Conservation (phyloP, 805 yeast genomes). For the Pichia nanzhaoensis region DNA sequence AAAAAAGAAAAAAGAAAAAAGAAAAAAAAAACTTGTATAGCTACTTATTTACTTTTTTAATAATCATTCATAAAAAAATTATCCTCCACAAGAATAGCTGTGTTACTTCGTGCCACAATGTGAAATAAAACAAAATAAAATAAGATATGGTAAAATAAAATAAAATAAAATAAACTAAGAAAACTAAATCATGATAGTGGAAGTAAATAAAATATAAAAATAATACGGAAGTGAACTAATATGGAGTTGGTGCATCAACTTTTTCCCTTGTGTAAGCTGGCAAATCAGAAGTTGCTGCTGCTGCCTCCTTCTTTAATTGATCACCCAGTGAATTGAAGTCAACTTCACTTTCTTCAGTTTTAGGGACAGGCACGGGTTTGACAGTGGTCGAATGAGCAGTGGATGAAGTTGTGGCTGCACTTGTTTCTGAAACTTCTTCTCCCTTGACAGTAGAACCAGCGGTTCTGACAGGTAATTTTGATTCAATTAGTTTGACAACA, state of each 20-base stretch:
- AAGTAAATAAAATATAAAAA: background rate
- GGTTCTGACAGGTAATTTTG: conserved; percentile 58
- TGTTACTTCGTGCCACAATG: too few relatives aligned
- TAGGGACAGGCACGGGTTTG: background rate
- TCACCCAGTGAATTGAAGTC: conserved; percentile 16
- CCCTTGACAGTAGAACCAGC: conserved; percentile 55
- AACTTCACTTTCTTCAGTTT: conserved; percentile 9
- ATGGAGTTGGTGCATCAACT: conserved; percentile 9
- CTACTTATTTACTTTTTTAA: too few relatives aligned
- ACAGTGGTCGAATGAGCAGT: conserved; percentile 6
- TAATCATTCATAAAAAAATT: too few relatives aligned
- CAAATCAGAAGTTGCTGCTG: conserved; percentile 5
- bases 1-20: too few relatives aligned
- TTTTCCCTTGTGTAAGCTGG: conserved; percentile 13
- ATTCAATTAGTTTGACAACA: conserved; percentile 50
- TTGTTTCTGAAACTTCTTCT: background rate
- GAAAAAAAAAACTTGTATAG: too few relatives aligned
- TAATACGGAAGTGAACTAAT: too few relatives aligned
- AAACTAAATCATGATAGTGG: too few relatives aligned
- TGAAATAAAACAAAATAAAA: too few relatives aligned
- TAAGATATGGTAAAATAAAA: too few relatives aligned
- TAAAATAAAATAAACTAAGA: too few relatives aligned
- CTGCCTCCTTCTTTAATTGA: conserved; percentile 14
- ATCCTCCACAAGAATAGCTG: too few relatives aligned
- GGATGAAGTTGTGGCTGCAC: conserved; percentile 12